phyloP scores from a whole-genome alignment of 441 rosid species.

The Gossypium laxum region DNA sequence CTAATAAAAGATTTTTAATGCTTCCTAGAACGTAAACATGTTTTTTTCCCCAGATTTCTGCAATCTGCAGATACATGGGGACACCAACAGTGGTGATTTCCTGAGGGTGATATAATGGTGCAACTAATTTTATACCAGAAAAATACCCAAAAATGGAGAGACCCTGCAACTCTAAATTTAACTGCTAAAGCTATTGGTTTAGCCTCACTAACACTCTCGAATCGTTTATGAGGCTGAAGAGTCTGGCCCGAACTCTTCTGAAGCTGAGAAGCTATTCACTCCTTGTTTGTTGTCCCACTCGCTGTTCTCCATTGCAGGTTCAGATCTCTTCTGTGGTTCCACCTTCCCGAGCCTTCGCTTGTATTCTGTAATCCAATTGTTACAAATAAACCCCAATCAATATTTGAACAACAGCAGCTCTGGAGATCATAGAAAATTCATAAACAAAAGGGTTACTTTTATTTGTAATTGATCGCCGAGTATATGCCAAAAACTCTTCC shows the following conservation, averaged over 20 bases:
- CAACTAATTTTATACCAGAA: no score
- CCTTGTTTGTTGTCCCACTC: constrained; percentile 33
- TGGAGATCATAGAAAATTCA: neutral
- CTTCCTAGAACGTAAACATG: no score
- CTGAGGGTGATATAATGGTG: no score
- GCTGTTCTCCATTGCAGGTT: constrained; percentile 26
- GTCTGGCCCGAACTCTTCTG: constrained; percentile 42
- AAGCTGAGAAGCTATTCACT: constrained; percentile 32
- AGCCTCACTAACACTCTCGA: constrained; percentile 14
- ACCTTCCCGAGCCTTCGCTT: constrained; percentile 48
- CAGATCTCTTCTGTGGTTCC: constrained; percentile 31
- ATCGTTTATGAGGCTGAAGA: constrained; percentile 33
- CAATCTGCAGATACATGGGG: no score
- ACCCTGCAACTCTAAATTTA: constrained; percentile 18
- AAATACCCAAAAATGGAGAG: constrained; percentile 19
- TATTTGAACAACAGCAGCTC: neutral
- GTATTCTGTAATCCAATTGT: constrained; percentile 35
- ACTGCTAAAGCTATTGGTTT: constrained; percentile 16
- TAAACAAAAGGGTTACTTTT: constrained; percentile 45
- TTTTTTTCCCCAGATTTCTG: no score
- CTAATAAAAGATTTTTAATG: no score
- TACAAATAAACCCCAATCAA: neutral
- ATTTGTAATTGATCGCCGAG: constrained; percentile 71
- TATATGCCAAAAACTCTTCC: constrained; percentile 74
- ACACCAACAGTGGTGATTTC: no score